Evolutionary conservation across 768 basidiomycete species (phyloP), one percentile per base, ranked within the genome.

Genomic region (Mycena latifolia): DNA sequence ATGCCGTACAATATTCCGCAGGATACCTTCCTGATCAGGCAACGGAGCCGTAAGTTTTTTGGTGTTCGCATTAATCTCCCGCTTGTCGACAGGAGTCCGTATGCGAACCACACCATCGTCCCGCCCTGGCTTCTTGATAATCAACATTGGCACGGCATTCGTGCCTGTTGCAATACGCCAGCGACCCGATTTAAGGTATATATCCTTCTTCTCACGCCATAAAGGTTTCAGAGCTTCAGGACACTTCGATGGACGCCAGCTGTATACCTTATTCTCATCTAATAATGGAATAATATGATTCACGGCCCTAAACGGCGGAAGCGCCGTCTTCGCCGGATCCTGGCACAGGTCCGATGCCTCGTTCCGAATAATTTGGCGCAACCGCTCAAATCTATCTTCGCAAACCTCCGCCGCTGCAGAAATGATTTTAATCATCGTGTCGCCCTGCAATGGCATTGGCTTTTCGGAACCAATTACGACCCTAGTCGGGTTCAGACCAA

Each of bases 141-240:
- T 71, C 0, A 81, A 41, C 78, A 80, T 79, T 0, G 79, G 79
- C 0, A 71, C 55, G 0, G 78, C 73, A 39, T 78, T 79, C 0
- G 61, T 63, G 0, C 74, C 79, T 7, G 65, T 41, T 25, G 33
- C 46, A 3, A 66, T 50, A 0, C 66, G 29, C 66, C 78, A 81
- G 2, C 77, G 66, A 0, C 78, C 79, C 0, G 75, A 71, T 10
- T 66, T 63, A 3, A 77, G 51, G 63, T 79, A 80, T 0, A 69
- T 62, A 1, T 79, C 72, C 0, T 68, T 62, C 55, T 80, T 80
- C 39, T 72, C 73, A 1, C 33, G 29, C 77, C 77, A 79, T 1
- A 70, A 24, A 0, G 64, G 53, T 24, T 67, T 7, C 75, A 55
- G 0, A 75, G 73, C 15, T 79, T 77, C 0, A 77, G 33, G 78